A percentile compares a stretch with the other conserved stretches of the same genome.
phyloP scores from a whole-genome alignment of 2,329 filamentous ascomycete genomes.

The Penicillium capsulatum region DNA sequence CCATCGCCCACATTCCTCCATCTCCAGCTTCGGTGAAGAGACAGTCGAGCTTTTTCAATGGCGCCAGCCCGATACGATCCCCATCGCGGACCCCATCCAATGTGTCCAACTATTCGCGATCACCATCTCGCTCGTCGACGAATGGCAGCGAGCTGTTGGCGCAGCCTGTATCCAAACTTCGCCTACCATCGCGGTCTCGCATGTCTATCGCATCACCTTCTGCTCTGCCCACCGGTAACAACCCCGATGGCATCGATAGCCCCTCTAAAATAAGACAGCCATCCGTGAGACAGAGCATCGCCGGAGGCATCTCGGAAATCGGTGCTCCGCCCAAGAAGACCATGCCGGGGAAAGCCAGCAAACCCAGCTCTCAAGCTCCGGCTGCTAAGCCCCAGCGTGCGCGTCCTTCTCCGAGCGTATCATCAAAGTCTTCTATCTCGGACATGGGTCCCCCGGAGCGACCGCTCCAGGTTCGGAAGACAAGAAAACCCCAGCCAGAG shows the following conservation, averaged over 20 bases:
- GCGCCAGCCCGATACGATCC: conserved; percentile 57
- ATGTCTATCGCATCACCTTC: conserved; percentile 24
- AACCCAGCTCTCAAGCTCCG: conserved; percentile 39
- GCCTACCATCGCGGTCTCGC: conserved; percentile 34
- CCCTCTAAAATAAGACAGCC: conserved; percentile 24
- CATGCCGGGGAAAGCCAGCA: neutral
- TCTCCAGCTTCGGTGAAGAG: conserved; percentile 67
- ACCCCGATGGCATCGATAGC: conserved; percentile 21
- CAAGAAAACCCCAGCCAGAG: conserved; percentile 33
- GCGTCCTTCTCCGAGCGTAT: conserved; percentile 51
- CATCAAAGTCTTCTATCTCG: conserved; percentile 52
- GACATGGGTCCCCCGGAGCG: conserved; percentile 29
- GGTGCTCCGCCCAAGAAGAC: conserved; percentile 13
- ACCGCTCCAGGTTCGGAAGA: conserved; percentile 39
- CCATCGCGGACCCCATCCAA: conserved; percentile 61
- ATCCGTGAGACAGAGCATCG: conserved; percentile 20
- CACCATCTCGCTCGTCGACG: conserved; percentile 42
- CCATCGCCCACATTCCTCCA: conserved; percentile 69
- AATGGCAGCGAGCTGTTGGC: conserved; percentile 52
- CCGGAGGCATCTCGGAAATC: conserved; percentile 10
- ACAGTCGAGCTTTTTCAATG: conserved; percentile 68
- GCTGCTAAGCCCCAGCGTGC: conserved; percentile 47
- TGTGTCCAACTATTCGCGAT: conserved; percentile 47
- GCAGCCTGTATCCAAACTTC: conserved; percentile 30
- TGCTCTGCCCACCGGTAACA: conserved; percentile 14